Evolutionary conservation across 2,329 filamentous ascomycete genomes (phyloP), one percentile per base, ranked within the genome.

Genomic region (Juglanconis sp.): DNA sequence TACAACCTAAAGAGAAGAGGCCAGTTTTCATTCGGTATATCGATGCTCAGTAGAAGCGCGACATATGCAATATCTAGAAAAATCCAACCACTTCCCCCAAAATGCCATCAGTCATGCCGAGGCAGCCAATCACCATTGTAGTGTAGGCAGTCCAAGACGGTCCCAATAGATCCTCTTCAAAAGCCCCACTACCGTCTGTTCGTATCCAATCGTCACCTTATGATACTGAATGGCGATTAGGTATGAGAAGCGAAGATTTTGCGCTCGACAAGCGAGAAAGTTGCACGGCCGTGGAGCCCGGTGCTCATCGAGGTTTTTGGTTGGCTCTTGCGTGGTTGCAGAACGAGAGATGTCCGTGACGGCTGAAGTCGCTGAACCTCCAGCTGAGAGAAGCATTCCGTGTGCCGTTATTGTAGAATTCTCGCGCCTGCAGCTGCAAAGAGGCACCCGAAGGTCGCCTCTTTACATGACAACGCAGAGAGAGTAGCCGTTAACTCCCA

Each of bases 381-480:
- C 32, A 40, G n/a, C 35, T 11, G 13, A 38, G 34, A 13, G 11
- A 50, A 30, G 35, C 57, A 38, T 53, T 31, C 24, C 1, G n/a
- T 24, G 44, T 38, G 24, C 32, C 30, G 36, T 17, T 31, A 48
- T 17, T 59, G 13, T 15, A 40, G 46, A 34, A n/a, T 13, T 36
- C 8, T 13, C 24, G 34, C 34, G 40, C 32, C 52, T 52, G 60
- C 40, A 59, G 47, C 30, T 48, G 57, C 49, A 56, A 62, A 56
- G 53, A 56, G 35, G 44, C 53, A n/a, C 32, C 47, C 10, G 3
- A 3, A 30, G 36, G 46, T 5, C 15, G 30, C 48, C 31, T 0
- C 35, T 71, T 69, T 72, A 73, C 70, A 73, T 71, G 66, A 72
- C 66, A 66, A 70, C 65, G 66, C 70, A 73, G 68, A 68, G 68